phyloP scores from a whole-genome alignment of 177 flowering plant genomes.

The Vitis hybrid region DNA sequence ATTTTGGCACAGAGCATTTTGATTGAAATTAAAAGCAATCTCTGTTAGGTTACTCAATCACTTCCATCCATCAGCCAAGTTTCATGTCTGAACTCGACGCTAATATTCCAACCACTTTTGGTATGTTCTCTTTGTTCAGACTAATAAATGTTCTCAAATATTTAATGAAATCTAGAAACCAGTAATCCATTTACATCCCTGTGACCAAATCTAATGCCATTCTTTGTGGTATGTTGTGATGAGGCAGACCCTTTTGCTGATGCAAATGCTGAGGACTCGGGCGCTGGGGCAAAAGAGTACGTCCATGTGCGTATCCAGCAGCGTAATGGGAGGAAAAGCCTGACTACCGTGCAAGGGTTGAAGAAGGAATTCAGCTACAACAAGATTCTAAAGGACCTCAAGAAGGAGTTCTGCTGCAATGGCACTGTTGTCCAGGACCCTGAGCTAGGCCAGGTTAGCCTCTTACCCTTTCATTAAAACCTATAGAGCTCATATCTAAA shows the following conservation, averaged over 20 bases:
- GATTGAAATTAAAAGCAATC: not conserved
- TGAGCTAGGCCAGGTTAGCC: slow-evolving; percentile 45
- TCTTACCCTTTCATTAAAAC: not conserved
- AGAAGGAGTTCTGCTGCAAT: slow-evolving; percentile 81
- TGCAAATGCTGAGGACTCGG: slow-evolving; percentile 72
- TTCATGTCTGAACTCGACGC: slow-evolving; percentile 47
- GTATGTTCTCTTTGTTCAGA: slow-evolving; percentile 10
- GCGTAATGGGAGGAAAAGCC: slow-evolving; percentile 51
- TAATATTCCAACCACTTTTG: slow-evolving; percentile 38
- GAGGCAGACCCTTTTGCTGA: slow-evolving; percentile 65
- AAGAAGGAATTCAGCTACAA: slow-evolving; percentile 72
- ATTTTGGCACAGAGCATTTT: slow-evolving; percentile 3
- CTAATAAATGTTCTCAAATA: not conserved
- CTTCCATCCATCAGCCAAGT: slow-evolving; percentile 15
- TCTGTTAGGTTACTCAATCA: slow-evolving; percentile 14
- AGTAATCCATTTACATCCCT: not conserved
- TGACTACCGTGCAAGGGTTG: slow-evolving; percentile 72
- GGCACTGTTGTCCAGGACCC: slow-evolving; percentile 61
- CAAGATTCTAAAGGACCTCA: slow-evolving; percentile 73
- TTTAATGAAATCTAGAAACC: not conserved
- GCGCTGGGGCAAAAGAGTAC: slow-evolving; percentile 50
- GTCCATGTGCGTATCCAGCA: slow-evolving; percentile 49
- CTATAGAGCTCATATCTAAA: no score
- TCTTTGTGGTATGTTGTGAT: not conserved
- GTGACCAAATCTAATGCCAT: no score